These are phyloP conservation scores for Peniophora sp. DNA, from an alignment of 1,284 basidiomycete species.

Conservation along the genomic window DNA sequence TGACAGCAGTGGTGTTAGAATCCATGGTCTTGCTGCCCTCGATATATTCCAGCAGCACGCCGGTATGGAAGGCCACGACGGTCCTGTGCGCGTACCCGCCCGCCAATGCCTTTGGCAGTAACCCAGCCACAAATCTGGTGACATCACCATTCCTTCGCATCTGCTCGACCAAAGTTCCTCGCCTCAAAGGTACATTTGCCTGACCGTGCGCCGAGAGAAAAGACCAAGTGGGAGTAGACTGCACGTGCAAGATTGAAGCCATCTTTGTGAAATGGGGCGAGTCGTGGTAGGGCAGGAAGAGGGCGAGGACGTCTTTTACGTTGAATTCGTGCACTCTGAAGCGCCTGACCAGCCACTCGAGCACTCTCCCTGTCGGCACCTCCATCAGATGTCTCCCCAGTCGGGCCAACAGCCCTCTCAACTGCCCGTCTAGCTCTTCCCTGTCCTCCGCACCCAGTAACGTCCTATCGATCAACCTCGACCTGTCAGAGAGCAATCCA, in stretches of 20 bases:
- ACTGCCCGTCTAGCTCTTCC: slow-evolving; percentile 47
- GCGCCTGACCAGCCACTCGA: slow-evolving; percentile 94
- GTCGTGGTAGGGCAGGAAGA: slow-evolving; percentile 94
- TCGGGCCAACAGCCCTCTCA: slow-evolving; percentile 62
- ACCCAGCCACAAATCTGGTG: slow-evolving; percentile 59
- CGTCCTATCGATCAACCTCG: slow-evolving; percentile 78
- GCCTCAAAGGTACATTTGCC: slow-evolving; percentile 63
- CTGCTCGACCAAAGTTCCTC: slow-evolving; percentile 61
- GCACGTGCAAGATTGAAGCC: slow-evolving; percentile 78
- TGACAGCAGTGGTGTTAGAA: slow-evolving; percentile 53
- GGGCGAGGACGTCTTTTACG: slow-evolving; percentile 66
- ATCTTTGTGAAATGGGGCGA: slow-evolving; percentile 94
- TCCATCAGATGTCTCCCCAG: slow-evolving; percentile 82
- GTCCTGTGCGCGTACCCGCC: slow-evolving; percentile 56
- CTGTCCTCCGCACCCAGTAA: slow-evolving; percentile 64
- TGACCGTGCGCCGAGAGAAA: slow-evolving; percentile 75
- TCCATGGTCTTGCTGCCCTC: slow-evolving; percentile 46
- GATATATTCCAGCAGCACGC: slow-evolving; percentile 76
- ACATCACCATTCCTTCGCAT: slow-evolving; percentile 71
- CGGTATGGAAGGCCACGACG: slow-evolving; percentile 80
- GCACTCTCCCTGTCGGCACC: slow-evolving; percentile 74
- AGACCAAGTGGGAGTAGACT: slow-evolving; percentile 47
- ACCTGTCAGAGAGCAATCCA: slow-evolving; percentile 76
- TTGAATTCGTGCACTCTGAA: slow-evolving; percentile 97
- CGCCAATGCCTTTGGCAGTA: slow-evolving; percentile 57